phyloP scores from a whole-genome alignment of 2,329 filamentous ascomycete species.

The Malbranchea cinnamomea region DNA sequence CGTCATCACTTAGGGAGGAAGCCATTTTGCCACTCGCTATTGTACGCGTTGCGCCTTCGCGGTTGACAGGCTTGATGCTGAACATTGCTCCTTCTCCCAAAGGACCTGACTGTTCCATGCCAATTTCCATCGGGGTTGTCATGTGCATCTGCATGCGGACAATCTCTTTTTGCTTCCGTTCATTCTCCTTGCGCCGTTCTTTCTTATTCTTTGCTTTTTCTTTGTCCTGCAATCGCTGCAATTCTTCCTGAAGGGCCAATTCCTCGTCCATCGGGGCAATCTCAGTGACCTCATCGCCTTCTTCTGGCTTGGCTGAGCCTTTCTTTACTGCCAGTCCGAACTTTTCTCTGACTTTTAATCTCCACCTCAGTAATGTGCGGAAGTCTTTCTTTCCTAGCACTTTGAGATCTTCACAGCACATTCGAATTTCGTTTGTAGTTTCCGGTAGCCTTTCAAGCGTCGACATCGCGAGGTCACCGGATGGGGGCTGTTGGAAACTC shows the following conservation, averaged over 20 bases:
- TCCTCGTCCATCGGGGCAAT: conserved; percentile 92
- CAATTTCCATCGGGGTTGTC: conserved; percentile 89
- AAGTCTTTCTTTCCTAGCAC: conserved; percentile 91
- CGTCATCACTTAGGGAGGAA: conserved; percentile 40
- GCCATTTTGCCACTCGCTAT: conserved; percentile 71
- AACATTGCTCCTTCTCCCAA: conserved; percentile 75
- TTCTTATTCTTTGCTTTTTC: conserved; percentile 65
- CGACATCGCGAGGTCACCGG: conserved; percentile 72
- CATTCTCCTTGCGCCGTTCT: conserved; percentile 75
- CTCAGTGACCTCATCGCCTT: conserved; percentile 60
- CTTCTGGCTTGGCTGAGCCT: conserved; percentile 31
- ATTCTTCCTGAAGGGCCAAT: conserved; percentile 71
- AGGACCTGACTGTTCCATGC: conserved; percentile 71
- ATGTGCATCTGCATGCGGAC: conserved; percentile 96
- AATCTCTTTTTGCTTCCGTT: conserved; percentile 86
- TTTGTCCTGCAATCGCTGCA: conserved; percentile 68
- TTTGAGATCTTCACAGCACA: conserved; percentile 70
- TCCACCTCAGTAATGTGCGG: conserved; percentile 76
- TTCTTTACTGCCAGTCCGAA: conserved; percentile 79
- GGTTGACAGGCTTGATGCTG: conserved; percentile 65
- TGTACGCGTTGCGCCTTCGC: conserved; percentile 52
- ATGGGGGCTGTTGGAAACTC: conserved; percentile 63
- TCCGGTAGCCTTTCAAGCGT: conserved; percentile 75
- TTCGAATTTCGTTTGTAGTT: conserved; percentile 67
- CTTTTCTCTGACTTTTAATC: conserved; percentile 73